These are phyloP conservation scores for Nicotiana otophora DNA, from an alignment of 257 asterid genomes.

Conservation along the genomic window DNA sequence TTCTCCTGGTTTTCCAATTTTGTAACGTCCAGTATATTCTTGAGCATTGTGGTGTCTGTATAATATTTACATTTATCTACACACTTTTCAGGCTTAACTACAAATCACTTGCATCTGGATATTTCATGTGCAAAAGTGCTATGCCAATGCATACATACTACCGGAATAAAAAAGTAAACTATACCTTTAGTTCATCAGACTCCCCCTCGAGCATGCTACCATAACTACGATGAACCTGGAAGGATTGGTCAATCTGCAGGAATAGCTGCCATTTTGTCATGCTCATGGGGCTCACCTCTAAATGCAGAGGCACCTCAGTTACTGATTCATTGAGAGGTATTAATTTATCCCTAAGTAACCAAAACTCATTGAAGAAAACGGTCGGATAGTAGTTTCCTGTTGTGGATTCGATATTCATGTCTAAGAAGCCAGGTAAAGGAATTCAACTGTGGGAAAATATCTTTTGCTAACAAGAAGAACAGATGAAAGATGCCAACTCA, in stretches of 20 bases:
- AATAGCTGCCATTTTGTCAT: conserved; percentile 97
- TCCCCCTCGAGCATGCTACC: conserved; percentile 99
- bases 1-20: not conserved
- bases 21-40: not conserved
- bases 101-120: not conserved
- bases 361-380: conserved; percentile 83
- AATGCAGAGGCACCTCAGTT: conserved; percentile 70
- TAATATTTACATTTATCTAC: not conserved
- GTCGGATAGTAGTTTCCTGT: conserved; percentile 91
- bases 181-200: conserved; percentile 97
- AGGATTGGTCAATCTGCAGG: conserved; percentile 95
- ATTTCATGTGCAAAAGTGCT: not conserved
- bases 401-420: conserved; percentile 57
- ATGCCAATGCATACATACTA: not conserved
- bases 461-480: not conserved
- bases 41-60: not conserved
- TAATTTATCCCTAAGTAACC: conserved; percentile 88
- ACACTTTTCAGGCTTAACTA: not conserved
- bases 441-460: not conserved
- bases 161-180: not conserved
- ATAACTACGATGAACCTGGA: conserved; percentile 84
- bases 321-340: conserved; percentile 73
- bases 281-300: conserved; percentile 92
- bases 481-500: not conserved
- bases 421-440: conserved; percentile 61